These are phyloP conservation scores for Forsythia suspensa DNA, from an alignment of 257 asterid genomes.

Conservation along the genomic window DNA sequence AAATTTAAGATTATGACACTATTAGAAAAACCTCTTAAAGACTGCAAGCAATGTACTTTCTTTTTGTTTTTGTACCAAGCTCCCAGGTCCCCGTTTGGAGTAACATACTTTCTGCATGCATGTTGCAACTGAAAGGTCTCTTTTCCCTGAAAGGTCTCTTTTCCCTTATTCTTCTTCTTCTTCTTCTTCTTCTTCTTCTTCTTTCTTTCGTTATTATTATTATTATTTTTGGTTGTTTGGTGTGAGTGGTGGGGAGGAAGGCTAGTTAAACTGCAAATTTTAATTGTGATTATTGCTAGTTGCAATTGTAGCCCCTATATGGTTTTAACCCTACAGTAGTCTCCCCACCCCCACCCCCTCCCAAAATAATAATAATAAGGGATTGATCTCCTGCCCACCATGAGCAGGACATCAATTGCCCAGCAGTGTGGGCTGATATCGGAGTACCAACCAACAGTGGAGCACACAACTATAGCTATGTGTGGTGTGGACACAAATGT, in stretches of 20 bases:
- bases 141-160: neutral
- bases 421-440: too few species aligned
- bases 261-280: neutral
- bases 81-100: neutral
- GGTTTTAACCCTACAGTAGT: neutral
- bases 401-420: too few species aligned
- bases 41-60: neutral
- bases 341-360: neutral
- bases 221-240: neutral
- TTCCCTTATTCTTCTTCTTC: too few species aligned
- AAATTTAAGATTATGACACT: conserved; percentile 1
- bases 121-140: neutral
- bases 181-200: neutral
- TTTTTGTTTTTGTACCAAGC: neutral
- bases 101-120: neutral
- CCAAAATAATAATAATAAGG: too few species aligned
- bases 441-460: too few species aligned
- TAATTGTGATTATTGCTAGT: neutral
- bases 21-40: neutral
- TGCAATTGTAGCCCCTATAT: neutral
- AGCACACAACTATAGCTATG: too few species aligned
- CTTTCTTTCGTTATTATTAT: neutral
- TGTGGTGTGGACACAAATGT: too few species aligned
- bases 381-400: too few species aligned
- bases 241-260: neutral